These are phyloP conservation scores for Colletotrichum simmondsii DNA, from an alignment of 2,329 filamentous ascomycete species.

Conservation along the genomic window DNA sequence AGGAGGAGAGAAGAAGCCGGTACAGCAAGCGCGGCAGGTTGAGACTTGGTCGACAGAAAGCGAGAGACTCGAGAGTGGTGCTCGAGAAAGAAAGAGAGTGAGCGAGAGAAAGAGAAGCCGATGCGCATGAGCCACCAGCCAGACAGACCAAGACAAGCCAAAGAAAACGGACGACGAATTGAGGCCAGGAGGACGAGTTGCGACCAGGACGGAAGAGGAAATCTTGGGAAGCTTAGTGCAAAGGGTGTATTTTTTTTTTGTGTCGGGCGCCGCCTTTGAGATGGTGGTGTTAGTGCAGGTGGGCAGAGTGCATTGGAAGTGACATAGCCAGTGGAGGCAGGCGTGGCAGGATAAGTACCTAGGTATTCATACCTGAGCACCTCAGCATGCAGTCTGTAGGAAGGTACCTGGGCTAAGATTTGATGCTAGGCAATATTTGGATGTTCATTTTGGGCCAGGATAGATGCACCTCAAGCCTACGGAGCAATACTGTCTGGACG, in stretches of 20 bases:
- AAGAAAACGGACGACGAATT: slow-evolving; percentile 23
- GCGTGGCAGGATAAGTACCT: not conserved
- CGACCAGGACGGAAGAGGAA: slow-evolving; percentile 32
- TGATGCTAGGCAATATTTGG: not conserved
- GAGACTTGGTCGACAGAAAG: not conserved
- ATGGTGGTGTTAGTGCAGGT: slow-evolving; percentile 25
- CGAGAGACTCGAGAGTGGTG: not conserved
- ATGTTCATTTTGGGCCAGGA: not conserved
- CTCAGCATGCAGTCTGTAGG: not conserved
- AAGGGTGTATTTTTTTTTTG: slow-evolving; percentile 21
- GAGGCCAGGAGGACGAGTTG: slow-evolving; percentile 21
- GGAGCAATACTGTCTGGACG: not conserved
- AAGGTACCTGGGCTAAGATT: not conserved
- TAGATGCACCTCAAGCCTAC: not conserved
- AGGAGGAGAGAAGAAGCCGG: not conserved
- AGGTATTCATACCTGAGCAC: not conserved
- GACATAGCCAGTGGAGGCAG: slow-evolving; percentile 1
- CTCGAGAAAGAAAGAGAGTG: not conserved
- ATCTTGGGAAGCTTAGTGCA: slow-evolving; percentile 22
- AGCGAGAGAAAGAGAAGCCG: slow-evolving; percentile 4
- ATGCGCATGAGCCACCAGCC: slow-evolving; percentile 27
- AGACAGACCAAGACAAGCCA: slow-evolving; percentile 24
- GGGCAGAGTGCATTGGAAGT: not conserved
- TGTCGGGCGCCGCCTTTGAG: slow-evolving; percentile 25
- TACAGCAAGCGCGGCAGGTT: not conserved